Base-by-base conservation (phyloP, 2,329 filamentous ascomycete genomes). In the Fusarium fujikuroi region DNA sequence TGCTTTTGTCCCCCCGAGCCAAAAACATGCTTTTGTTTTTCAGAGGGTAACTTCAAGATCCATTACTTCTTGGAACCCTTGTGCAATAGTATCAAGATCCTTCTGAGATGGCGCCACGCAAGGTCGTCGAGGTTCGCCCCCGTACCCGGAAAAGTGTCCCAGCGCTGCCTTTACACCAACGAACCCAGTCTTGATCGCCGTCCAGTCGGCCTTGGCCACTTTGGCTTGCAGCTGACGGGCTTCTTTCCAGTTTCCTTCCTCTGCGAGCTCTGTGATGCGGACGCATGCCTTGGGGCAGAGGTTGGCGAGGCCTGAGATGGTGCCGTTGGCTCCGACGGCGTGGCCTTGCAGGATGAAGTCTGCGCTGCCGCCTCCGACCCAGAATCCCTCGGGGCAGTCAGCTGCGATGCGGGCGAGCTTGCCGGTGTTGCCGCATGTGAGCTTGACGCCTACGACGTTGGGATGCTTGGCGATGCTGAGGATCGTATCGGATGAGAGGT, bases 361-460 rank as follows among this genome's bases (percentile, higher is more conserved):
- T 9, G 83, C 81, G 66, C 83, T 84, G 58, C 82, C 82, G 25
- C 80, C 82, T 43, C 78, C 77, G 3, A 82, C 79, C 52, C 84
- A 84, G 62, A 78, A 78, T 16, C 76, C 76, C 37, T 75, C 73
- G 3, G 78, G 79, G 49, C 77, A 78, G 36, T 81, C 86, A 63
- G 88, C 80, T 66, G 79, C 88, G 75, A 85, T 84, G 79, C 81
- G 80, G 28, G 84, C 83, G 46, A 91, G 84, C 79, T 92, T 92
- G 44, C 90, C 90, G 46, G 89, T 91, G 80, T 92, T 92, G 19
- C 89, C 90, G 73, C 89, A 91, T 14, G 90, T 91, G 57, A 92
- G 83, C 80, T 92, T 92, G 77, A 88, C 89, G 44, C 90, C 90
- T 49, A 89, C 86, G 60, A 92, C 88, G 77, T 91, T 92, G 58